Conservation (phyloP, 805 yeast genomes). For the Scheffersomyces ergatensis region DNA sequence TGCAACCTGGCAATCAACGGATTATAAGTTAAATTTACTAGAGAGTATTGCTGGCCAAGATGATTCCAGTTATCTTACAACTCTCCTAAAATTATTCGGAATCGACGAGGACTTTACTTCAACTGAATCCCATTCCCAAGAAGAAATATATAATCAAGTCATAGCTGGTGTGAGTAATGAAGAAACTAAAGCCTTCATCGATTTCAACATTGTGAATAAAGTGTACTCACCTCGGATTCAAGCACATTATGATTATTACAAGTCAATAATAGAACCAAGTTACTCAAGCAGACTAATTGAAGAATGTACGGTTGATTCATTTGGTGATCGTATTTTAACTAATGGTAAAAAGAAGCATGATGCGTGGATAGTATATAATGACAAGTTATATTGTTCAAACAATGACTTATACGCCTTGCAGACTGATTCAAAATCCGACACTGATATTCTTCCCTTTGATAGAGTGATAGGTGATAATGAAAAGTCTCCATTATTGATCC, state of each 20-base stretch:
- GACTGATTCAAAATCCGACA: constrained; percentile 36
- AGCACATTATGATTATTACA: constrained; percentile 59
- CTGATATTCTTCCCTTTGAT: constrained; percentile 47
- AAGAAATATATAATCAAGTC: constrained; percentile 6
- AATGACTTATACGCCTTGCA: constrained; percentile 80
- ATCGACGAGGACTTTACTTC: constrained; percentile 6
- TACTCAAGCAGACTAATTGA: constrained; percentile 13
- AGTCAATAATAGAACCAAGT: constrained; percentile 24
- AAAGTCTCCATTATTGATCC: constrained; percentile 50
- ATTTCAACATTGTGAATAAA: constrained; percentile 46
- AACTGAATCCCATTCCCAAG: constrained; percentile 3
- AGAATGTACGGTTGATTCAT: constrained; percentile 28
- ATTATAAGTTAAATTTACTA: constrained; percentile 40
- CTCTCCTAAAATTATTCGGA: constrained; percentile 19
- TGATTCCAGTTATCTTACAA: constrained; percentile 32
- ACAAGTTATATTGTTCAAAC: constrained; percentile 57
- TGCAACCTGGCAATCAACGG: constrained; percentile 40
- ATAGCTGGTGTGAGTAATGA: constrained; percentile 3
- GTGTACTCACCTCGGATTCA: constrained; percentile 60
- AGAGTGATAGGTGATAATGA: constrained; percentile 57
- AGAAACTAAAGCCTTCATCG: constrained; percentile 23
- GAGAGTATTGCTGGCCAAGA: constrained; percentile 39
- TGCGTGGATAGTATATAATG: constrained; percentile 56
- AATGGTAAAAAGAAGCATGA: constrained; percentile 12
- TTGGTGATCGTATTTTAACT: constrained; percentile 25